Percentiles rank a stretch among this genome's conserved stretches.
These are phyloP conservation scores for Eucalyptus camaldulensis DNA, from an alignment of 345 rosid genomes.

Conservation along the genomic window DNA sequence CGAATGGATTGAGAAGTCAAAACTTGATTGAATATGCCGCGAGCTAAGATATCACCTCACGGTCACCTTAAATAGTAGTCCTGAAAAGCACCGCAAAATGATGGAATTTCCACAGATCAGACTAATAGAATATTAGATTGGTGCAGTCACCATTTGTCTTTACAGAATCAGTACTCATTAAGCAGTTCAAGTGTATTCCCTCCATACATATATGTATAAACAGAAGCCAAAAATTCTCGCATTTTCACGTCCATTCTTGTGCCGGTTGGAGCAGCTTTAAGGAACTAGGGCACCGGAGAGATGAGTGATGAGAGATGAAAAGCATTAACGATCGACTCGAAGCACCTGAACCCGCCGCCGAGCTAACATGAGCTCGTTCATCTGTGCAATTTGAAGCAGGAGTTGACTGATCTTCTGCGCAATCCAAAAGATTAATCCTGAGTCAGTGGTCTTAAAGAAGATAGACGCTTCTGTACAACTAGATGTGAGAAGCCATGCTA, in stretches of 20 bases:
- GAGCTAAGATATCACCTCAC: neutral
- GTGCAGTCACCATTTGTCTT: neutral
- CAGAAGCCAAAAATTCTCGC: neutral
- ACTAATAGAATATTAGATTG: neutral
- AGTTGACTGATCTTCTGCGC: slow-evolving; percentile 36
- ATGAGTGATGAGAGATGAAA: neutral
- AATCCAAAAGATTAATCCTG: neutral
- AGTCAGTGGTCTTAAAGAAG: neutral
- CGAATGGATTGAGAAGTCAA: neutral
- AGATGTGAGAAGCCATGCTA: neutral
- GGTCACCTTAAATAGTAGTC: neutral
- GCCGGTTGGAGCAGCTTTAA: neutral
- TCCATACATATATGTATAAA: neutral
- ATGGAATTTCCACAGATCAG: neutral
- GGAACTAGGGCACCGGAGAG: neutral
- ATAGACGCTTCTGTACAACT: neutral
- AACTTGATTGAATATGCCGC: neutral
- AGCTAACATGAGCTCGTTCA: slow-evolving; percentile 18
- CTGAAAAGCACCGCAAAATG: neutral
- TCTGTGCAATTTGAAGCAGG: slow-evolving; percentile 18
- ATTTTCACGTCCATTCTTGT: neutral
- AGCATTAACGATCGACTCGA: slow-evolving; percentile 5
- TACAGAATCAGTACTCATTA: neutral
- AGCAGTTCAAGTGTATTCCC: neutral
- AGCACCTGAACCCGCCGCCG: slow-evolving; percentile 23